phyloP scores from a whole-genome alignment of 2,329 filamentous ascomycete species.

The Hymenoscyphus infarciens region DNA sequence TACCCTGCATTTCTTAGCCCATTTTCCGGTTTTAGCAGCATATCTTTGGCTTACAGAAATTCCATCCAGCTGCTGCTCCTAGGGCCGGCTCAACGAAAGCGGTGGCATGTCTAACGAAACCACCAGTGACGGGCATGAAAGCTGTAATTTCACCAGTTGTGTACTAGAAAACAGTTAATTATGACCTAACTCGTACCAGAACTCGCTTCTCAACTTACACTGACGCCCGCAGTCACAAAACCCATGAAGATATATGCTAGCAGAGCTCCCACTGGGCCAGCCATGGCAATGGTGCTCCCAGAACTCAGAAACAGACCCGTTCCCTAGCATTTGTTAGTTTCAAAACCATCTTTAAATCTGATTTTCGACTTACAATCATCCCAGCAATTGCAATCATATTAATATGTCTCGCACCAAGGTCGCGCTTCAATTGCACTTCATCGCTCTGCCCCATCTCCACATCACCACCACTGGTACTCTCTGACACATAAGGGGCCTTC shows the following conservation, averaged over 20 bases:
- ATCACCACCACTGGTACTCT: constrained; percentile 2
- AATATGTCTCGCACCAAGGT: constrained; percentile 49
- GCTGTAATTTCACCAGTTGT: constrained; percentile 31
- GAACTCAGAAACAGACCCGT: constrained; percentile 52
- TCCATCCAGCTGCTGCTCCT: constrained; percentile 28
- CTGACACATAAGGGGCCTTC: neutral
- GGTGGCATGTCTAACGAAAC: constrained; percentile 34
- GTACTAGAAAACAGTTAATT: constrained; percentile 27
- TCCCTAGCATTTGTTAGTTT: constrained; percentile 37
- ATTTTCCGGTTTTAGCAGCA: constrained; percentile 22
- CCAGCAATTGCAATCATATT: constrained; percentile 68
- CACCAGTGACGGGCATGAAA: constrained; percentile 30
- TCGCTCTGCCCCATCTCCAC: constrained; percentile 9
- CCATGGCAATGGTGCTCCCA: constrained; percentile 43
- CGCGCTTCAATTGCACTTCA: constrained; percentile 40
- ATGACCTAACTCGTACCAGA: constrained; percentile 15
- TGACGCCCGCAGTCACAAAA: constrained; percentile 44
- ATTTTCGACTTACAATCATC: constrained; percentile 58
- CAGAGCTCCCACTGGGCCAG: constrained; percentile 47
- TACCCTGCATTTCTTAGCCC: constrained; percentile 20
- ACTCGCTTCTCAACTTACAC: constrained; percentile 42
- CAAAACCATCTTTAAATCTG: constrained; percentile 43
- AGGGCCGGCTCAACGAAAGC: constrained; percentile 36
- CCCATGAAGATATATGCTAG: constrained; percentile 47
- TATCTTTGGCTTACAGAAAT: constrained; percentile 35